Evolutionary conservation across 2,329 filamentous ascomycete species (phyloP), one percentile per base, ranked within the genome.

Genomic region (Rachicladosporium sp.): DNA sequence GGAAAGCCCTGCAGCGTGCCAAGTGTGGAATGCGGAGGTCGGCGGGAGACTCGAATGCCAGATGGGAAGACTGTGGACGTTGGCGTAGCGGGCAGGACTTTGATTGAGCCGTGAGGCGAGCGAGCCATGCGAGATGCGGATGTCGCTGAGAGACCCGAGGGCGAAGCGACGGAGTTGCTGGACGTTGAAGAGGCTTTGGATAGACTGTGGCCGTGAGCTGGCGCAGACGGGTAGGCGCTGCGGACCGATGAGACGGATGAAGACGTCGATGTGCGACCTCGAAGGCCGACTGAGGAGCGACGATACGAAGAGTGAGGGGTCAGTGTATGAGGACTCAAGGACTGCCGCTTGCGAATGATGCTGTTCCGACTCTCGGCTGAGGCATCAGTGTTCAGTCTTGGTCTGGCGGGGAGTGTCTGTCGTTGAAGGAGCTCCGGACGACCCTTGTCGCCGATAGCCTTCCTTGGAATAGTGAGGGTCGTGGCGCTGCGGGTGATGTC

Each of bases 171-270:
- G 29, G 81, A 81, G 11, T 78, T 73, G 4, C 82, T 94, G 33
- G 87, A 94, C 1, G 87, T 91, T 0, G 87, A 95, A 0, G 85
- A 93, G 0, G 91, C 87, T 62, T 96, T 96, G 13, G 87, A 94
- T 59, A 95, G 89, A 1, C 81, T 80, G 57, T 91, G 83, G 11
- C 57, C 51, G 38, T 81, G 78, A 48, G 86, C 81, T 47, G 85
- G 81, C 49, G 30, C 39, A 27, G 39, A 37, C 7, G 88, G 84
- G 53, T 89, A 87, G 55, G 96, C 86, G 33, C 83, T 93, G 43
- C 91, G 80, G 42, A 98, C 80, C 0, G 87, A 94, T 1, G 87
- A 95, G 10, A 98, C 79, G 0, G 88, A 96, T 0, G 87, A 94
- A 0, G 87, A 95, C 0, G 91, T 98, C 1, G 89, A 96, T 59